Evolutionary conservation across 768 basidiomycete species (phyloP).

Genomic region (Leucocoprinus sp.): DNA sequence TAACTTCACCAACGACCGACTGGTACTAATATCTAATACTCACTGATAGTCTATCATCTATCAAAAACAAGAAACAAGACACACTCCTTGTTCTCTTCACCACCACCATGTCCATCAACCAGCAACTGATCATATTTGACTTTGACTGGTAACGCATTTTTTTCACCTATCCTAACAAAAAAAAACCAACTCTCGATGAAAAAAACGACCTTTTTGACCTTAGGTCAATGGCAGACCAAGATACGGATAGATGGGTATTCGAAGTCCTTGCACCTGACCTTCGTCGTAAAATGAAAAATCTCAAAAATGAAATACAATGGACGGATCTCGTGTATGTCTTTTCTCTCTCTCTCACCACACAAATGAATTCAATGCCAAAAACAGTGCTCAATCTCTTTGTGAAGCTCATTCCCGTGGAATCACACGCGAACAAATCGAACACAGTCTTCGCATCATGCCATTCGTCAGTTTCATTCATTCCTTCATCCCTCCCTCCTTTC

Average conservation of each 20-base stretch:
- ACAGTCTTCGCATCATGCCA: conserved; percentile 73
- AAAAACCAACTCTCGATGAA: neutral
- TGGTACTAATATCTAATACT: no score
- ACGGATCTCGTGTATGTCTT: conserved; percentile 84
- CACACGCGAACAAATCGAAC: conserved; percentile 67
- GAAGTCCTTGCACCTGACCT: conserved; percentile 83
- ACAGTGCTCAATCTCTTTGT: conserved; percentile 58
- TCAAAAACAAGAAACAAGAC: no score
- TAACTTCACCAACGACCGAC: no score
- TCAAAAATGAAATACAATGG: conserved; percentile 68
- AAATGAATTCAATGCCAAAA: neutral
- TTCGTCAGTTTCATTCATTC: conserved; percentile 69
- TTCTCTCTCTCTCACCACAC: neutral
- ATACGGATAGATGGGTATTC: conserved; percentile 89
- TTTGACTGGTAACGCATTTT: conserved; percentile 99
- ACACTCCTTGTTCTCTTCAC: conserved; percentile 1
- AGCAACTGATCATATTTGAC: conserved; percentile 86
- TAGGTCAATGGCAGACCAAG: conserved; percentile 92
- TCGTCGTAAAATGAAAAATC: conserved; percentile 69
- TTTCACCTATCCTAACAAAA: no score
- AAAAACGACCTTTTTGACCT: conserved; percentile 1
- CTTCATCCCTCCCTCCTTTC: neutral
- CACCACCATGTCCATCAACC: conserved; percentile 19
- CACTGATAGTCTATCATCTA: no score
- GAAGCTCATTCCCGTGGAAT: conserved; percentile 66